Evolutionary conservation across 2,329 filamentous ascomycete genomes (phyloP), one percentile per base, ranked within the genome.

Genomic region (Onygenales sp.): DNA sequence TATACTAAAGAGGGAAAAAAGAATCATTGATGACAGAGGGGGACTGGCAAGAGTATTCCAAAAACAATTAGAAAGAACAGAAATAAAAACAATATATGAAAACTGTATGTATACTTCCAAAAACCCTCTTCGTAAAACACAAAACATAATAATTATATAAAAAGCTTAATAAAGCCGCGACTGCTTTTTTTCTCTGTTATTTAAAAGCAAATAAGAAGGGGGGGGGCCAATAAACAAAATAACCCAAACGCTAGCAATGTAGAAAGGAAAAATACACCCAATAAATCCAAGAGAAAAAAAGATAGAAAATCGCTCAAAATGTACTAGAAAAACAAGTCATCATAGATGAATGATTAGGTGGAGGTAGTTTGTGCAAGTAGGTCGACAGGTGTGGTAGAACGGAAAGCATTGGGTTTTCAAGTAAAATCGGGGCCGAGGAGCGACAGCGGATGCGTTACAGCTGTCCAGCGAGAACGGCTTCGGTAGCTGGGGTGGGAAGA

Each of bases 401-500:
- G 14, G n/a, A 52, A 52, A 34, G 37, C 13, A 37, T 31, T 36
- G 27, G 42, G 31, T 34, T 33, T 33, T 33, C 32, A n/a, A 11
- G 31, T 27, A 9, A 46, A 52, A 40, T 44, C 21, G 21, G 21
- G 21, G 21, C 21, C 21, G 21, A 27, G 21, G 21, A 27, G 21
- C 3, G 21, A 27, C 21, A 27, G 21, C 21, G 21, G 21, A 27
- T 27, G 21, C 21, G 21, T 27, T 27, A 91, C 62, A 91, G 72
- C 65, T 89, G 84, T 49, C 87, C 87, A 47, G 86, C 88, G 51
- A 92, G 75, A 57, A 91, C 77, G 51, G 87, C 87, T 71, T 91
- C 87, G 54, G 87, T 91, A 60, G 87, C 87, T 77, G 58, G 32
- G n/a, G 42, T 37, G 34, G 21, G 40, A 50, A 34, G 7, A 54